A percentile compares a stretch with the other conserved stretches of the same genome.
These are phyloP conservation scores for Dictyostelium brefeldianum DNA, from an alignment of 78 protist species.

Conservation along the genomic window DNA sequence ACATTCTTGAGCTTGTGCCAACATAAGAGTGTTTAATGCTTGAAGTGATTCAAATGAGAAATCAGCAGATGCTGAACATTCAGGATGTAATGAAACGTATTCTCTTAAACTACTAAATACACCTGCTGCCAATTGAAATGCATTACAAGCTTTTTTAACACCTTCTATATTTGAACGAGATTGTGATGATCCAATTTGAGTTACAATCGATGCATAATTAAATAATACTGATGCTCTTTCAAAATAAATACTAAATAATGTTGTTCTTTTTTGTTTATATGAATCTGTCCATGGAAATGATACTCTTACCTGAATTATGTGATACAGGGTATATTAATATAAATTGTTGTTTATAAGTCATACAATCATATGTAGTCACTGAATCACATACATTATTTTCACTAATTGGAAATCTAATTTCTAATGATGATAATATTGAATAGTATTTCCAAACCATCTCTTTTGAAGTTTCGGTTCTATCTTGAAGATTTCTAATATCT, in stretches of 20 bases:
- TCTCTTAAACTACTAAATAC: constrained; percentile 49
- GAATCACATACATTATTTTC: constrained; percentile 63
- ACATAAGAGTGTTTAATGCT: constrained; percentile 26
- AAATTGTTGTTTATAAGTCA: background rate
- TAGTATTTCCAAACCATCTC: constrained; percentile 76
- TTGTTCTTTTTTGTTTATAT: constrained; percentile 55
- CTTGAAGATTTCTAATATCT: constrained; percentile 75
- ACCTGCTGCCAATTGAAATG: constrained; percentile 77
- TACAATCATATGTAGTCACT: no score
- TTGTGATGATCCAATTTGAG: constrained; percentile 53
- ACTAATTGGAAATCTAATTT: constrained; percentile 72
- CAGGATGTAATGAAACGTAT: constrained; percentile 58
- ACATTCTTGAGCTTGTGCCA: constrained; percentile 86
- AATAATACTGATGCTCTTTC: constrained; percentile 78
- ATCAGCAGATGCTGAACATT: constrained; percentile 68
- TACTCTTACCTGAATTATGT: constrained; percentile 66
- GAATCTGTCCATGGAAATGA: constrained; percentile 78
- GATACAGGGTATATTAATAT: background rate
- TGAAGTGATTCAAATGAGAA: constrained; percentile 58
- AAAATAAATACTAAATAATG: constrained; percentile 62
- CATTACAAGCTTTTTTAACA: constrained; percentile 73
- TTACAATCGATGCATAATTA: constrained; percentile 64
- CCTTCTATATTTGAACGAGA: constrained; percentile 68
- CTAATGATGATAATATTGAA: constrained; percentile 61
- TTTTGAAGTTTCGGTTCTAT: constrained; percentile 70